Evolutionary conservation across 208 protist genomes (phyloP), one percentile per base, ranked within the genome.

Genomic region (Sergeia podlipaevii): DNA sequence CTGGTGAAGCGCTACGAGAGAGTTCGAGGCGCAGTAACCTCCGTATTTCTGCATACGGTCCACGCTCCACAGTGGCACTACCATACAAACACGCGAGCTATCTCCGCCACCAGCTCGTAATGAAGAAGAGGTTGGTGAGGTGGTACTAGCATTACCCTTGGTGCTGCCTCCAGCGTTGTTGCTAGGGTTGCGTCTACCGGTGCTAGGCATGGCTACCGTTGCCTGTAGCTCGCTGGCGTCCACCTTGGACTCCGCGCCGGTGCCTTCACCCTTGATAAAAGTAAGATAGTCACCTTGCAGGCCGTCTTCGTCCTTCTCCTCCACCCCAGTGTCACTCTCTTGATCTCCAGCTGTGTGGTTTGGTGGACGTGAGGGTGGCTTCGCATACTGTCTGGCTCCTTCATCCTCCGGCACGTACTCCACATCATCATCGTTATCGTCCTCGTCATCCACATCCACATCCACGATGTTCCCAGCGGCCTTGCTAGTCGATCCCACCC

Each of bases 1-100:
- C 37, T 92, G 79, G 43, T 96, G 90, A 23, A 96, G 65, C 6
- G 77, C 75, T 30, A 96, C 74, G 47, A 81, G 58, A 6, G 64
- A 42, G 55, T 77, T 81, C 8, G 43, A 46, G 13, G 50, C 2
- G 42, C 59, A 75, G 65, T 93, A 93, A 11, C 76, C 85, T n/a
- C 65, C 65, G 29, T 43, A 47, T 28, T 8, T 52, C 6, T 39
- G 60, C 15, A 65, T 52, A 15, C 71, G 64, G 13, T 63, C 38
- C 29, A 60, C 59, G 52, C 60, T 50, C 65, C 69, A 81, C 2
- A 77, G 50, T 8, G 69, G 68, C 30, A 70, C 57, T n/a, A n/a
- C n/a, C n/a, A n/a, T n/a, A n/a, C n/a, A n/a, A n/a, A n/a, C n/a
- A n/a, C n/a, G n/a, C n/a, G n/a, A n/a, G n/a, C n/a, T n/a, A n/a